These are phyloP conservation scores for Diospyros kaki DNA, from an alignment of 148 eudicot genomes.

Conservation along the genomic window DNA sequence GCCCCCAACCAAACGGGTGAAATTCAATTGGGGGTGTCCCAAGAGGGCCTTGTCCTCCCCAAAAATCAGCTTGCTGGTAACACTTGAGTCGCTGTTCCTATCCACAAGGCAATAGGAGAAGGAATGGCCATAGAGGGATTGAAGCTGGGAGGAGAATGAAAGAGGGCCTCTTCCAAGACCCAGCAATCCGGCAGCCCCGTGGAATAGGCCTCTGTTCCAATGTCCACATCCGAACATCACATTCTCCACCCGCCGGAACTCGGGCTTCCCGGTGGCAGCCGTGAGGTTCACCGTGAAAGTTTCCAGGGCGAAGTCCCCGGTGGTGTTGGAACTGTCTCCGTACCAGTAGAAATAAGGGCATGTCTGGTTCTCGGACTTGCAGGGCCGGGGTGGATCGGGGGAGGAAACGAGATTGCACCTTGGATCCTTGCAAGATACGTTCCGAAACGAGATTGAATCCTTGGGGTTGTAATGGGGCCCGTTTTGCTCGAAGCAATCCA, in stretches of 20 bases:
- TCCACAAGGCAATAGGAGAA: constrained; percentile 93
- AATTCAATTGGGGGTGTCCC: constrained; percentile 53
- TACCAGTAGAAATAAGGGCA: constrained; percentile 97
- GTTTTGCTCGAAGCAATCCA: constrained; percentile 79
- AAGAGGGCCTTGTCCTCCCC: constrained; percentile 77
- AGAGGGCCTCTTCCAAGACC: constrained; percentile 94
- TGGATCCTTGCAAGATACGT: constrained; percentile 70
- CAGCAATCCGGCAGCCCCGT: constrained; percentile 89
- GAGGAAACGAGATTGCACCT: constrained; percentile 67
- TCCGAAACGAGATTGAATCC: constrained; percentile 47
- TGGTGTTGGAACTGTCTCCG: constrained; percentile 95
- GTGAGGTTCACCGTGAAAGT: constrained; percentile 87
- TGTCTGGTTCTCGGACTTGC: constrained; percentile 37
- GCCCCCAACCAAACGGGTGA: constrained; percentile 47
- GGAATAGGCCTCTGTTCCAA: constrained; percentile 94
- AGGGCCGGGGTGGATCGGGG: constrained; percentile 56
- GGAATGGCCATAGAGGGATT: constrained; percentile 78
- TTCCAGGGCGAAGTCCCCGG: constrained; percentile 84
- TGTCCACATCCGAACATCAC: constrained; percentile 98
- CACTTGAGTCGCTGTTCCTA: constrained; percentile 63
- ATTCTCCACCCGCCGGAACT: constrained; percentile 54
- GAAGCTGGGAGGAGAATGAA: constrained; percentile 83
- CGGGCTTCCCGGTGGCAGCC: constrained; percentile 31
- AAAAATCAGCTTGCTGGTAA: constrained; percentile 85
- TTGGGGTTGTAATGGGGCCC: constrained; percentile 71